These are phyloP conservation scores for Camellia sinensis DNA, from an alignment of 148 eudicot species.

Conservation along the genomic window DNA sequence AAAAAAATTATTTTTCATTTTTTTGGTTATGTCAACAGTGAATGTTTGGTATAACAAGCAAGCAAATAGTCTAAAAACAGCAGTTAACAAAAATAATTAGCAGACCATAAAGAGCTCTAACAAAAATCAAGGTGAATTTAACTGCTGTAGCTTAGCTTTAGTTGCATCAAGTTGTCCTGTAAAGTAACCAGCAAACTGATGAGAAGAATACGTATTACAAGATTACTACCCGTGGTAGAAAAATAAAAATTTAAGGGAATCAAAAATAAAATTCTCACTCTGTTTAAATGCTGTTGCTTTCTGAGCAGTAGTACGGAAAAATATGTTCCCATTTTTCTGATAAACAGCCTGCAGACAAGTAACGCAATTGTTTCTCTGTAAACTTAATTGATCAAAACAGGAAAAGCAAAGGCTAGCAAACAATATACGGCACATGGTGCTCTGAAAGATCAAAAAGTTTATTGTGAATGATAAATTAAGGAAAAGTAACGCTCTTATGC, in stretches of 20 bases:
- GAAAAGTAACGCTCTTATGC: too few relatives aligned
- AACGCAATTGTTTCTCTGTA: not conserved
- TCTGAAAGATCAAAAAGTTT: not conserved
- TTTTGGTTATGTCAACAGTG: too few relatives aligned
- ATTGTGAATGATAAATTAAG: too few relatives aligned
- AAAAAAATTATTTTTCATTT: too few relatives aligned
- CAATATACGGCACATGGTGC: not conserved
- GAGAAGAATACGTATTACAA: not conserved
- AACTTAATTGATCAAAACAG: not conserved
- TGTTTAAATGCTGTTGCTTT: slow-evolving; percentile 58
- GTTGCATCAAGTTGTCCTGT: slow-evolving; percentile 43
- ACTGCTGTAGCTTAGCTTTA: slow-evolving; percentile 30
- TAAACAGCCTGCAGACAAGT: slow-evolving; percentile 49
- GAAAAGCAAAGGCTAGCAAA: not conserved
- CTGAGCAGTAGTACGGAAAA: slow-evolving; percentile 57
- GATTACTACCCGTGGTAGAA: not conserved
- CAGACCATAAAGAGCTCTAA: not conserved
- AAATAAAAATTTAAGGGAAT: not conserved
- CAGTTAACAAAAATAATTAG: too few relatives aligned
- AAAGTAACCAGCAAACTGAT: slow-evolving; percentile 2
- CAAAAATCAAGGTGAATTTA: slow-evolving; percentile 25
- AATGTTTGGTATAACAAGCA: too few relatives aligned
- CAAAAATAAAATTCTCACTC: slow-evolving; percentile 35
- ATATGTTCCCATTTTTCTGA: slow-evolving; percentile 61
- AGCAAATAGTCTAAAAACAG: too few relatives aligned